phyloP scores from a whole-genome alignment of 106 monocot species.

The Dendrobium huoshanense region DNA sequence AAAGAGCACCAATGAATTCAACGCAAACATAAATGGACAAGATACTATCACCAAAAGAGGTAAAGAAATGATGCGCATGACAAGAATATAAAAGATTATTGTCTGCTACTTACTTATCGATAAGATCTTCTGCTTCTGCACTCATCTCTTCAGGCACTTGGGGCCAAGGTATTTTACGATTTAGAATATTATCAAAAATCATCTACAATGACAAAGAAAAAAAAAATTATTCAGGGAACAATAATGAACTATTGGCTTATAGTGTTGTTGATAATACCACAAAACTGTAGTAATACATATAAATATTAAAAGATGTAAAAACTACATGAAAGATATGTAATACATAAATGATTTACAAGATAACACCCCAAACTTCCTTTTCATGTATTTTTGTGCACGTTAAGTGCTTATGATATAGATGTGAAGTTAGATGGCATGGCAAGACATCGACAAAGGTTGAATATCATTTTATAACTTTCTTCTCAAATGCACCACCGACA shows the following conservation, averaged over 20 bases:
- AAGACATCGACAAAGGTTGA: background rate
- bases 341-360: background rate
- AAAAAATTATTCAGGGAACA: background rate
- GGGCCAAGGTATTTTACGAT: conserved; percentile 97
- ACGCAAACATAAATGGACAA: background rate
- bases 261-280: background rate
- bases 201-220: conserved; percentile 40
- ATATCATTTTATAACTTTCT: background rate
- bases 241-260: background rate
- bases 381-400: background rate
- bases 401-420: background rate
- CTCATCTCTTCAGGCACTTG: conserved; percentile 91
- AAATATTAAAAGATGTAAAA: background rate
- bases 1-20: background rate
- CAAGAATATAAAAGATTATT: background rate
- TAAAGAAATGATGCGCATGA: background rate
- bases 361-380: background rate
- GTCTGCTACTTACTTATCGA: conserved; percentile 61
- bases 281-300: background rate
- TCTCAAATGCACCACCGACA: background rate
- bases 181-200: conserved; percentile 97
- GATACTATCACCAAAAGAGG: background rate
- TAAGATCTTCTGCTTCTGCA: conserved; percentile 74
- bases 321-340: background rate
- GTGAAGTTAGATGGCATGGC: background rate